These are phyloP conservation scores for Ephemerocybe angulata DNA, from an alignment of 768 basidiomycete genomes.

Conservation along the genomic window DNA sequence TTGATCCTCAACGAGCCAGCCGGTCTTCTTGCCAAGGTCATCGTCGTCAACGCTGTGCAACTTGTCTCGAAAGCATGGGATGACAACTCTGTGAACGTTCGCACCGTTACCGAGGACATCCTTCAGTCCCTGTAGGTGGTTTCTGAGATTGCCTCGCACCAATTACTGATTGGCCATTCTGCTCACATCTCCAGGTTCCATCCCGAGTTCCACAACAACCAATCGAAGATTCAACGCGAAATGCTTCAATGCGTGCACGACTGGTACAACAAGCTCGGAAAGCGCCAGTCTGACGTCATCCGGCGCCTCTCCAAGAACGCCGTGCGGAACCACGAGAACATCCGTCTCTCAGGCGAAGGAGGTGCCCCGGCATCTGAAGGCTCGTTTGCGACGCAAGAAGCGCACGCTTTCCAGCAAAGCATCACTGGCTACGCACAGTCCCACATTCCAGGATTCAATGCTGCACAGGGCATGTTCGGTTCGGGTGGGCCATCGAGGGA, in stretches of 20 bases:
- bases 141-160: background rate
- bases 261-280: constrained; percentile 56
- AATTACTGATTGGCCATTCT: background rate
- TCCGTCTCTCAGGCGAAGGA: constrained; percentile 53
- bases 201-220: constrained; percentile 69
- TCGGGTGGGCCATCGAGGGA: constrained; percentile 21
- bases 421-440: constrained; percentile 41
- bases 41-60: constrained; percentile 68
- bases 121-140: constrained; percentile 59
- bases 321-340: constrained; percentile 71
- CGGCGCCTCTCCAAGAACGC: constrained; percentile 58
- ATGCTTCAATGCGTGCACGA: constrained; percentile 67
- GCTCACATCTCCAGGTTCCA: constrained; percentile 57
- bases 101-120: constrained; percentile 56
- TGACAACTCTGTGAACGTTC: constrained; percentile 56
- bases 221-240: constrained; percentile 65
- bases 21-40: constrained; percentile 64
- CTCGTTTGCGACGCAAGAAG: constrained; percentile 45
- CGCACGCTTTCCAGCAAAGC: constrained; percentile 44
- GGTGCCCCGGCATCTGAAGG: constrained; percentile 45
- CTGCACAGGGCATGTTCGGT: constrained; percentile 39
- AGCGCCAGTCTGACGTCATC: constrained; percentile 46
- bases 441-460: constrained; percentile 44
- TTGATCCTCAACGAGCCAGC: constrained; percentile 82
- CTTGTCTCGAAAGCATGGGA: constrained; percentile 83